Conservation (phyloP, 768 basidiomycete genomes). For the Auricularia sp. region DNA sequence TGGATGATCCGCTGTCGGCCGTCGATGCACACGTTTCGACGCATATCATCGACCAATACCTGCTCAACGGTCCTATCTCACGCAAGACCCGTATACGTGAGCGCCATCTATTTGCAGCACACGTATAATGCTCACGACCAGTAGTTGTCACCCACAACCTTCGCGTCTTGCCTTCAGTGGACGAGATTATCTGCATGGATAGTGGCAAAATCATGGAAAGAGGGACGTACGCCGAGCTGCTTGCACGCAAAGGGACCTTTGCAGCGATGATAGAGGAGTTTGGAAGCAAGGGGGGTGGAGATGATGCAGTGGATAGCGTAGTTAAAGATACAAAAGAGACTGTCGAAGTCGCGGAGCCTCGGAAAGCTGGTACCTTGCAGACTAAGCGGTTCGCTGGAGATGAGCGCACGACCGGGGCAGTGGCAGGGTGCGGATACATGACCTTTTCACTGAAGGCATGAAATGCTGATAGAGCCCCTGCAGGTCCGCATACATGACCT, state of each 20-base stretch:
- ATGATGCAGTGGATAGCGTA: background rate
- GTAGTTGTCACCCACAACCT: constrained; percentile 15
- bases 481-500: constrained; percentile 30
- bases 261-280: constrained; percentile 46
- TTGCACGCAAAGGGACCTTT: constrained; percentile 33
- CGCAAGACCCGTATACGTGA: constrained; percentile 18
- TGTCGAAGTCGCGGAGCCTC: constrained; percentile 21
- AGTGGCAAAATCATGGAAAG: constrained; percentile 17
- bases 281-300: constrained; percentile 26
- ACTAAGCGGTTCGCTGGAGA: constrained; percentile 22
- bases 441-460: constrained; percentile 18
- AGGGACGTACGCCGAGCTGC: constrained; percentile 22
- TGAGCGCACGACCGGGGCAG: constrained; percentile 45
- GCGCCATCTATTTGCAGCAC: background rate
- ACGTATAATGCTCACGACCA: background rate
- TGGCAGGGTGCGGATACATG: constrained; percentile 35
- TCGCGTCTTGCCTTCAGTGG: constrained; percentile 7
- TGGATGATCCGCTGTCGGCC: constrained; percentile 75
- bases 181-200: constrained; percentile 14
- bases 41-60: constrained; percentile 50
- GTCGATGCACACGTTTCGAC: constrained; percentile 71
- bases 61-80: constrained; percentile 21
- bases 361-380: constrained; percentile 32
- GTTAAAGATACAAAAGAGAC: constrained; percentile 13
- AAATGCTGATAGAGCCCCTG: constrained; percentile 35